phyloP scores from a whole-genome alignment of 495 filamentous ascomycete species.

The Aspergillus steynii region DNA sequence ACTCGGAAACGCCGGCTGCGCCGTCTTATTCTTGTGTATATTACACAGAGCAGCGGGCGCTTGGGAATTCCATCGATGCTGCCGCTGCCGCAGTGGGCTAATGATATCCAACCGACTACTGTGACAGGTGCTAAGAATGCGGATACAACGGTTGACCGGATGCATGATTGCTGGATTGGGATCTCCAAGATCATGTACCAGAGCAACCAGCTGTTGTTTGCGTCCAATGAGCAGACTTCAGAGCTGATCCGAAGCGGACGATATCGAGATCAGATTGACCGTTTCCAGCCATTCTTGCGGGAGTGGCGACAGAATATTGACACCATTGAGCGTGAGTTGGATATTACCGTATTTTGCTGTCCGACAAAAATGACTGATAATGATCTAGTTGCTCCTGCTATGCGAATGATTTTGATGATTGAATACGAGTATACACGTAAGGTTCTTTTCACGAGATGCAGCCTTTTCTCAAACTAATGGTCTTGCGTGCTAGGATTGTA shows the following conservation, averaged over 20 bases:
- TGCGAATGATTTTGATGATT: conserved; percentile 81
- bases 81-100: conserved; percentile 58
- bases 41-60: conserved; percentile 88
- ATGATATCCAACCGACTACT: conserved; percentile 43
- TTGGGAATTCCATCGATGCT: conserved; percentile 94
- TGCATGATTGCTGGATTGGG: conserved; percentile 89
- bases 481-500: conserved; percentile 55
- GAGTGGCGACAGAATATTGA: conserved; percentile 78
- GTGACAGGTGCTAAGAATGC: conserved; percentile 27
- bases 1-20: conserved; percentile 79
- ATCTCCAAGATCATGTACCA: conserved; percentile 87
- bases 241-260: conserved; percentile 81
- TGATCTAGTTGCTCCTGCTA: conserved; percentile 64
- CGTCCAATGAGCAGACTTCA: conserved; percentile 78
- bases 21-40: conserved; percentile 81
- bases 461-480: not conserved
- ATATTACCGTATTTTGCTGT: not conserved
- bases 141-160: conserved; percentile 46
- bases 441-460: conserved; percentile 22
- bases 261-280: conserved; percentile 76
- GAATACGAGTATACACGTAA: conserved; percentile 85
- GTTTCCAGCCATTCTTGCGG: conserved; percentile 72
- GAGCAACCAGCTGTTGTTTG: conserved; percentile 81
- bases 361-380: conserved; percentile 7
- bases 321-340: conserved; percentile 49